Percentiles rank a stretch among this genome's conserved stretches.
Conservation (phyloP, 2,329 filamentous ascomycete genomes). For the Arthrobotrys conoides region DNA sequence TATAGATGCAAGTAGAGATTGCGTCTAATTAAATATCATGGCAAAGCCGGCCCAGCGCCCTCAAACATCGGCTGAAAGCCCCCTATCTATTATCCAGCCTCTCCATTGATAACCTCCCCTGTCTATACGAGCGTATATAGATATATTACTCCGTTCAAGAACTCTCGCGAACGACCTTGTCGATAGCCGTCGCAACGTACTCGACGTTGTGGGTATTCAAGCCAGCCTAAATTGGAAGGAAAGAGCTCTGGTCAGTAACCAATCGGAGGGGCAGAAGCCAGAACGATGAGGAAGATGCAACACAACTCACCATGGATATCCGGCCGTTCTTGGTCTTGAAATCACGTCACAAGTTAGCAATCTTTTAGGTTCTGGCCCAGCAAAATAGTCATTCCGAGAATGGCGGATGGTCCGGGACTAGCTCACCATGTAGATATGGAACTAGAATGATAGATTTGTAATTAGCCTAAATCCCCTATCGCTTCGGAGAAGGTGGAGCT, state of each 20-base stretch:
- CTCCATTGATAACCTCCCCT: background rate
- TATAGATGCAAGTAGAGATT: slow-evolving; percentile 31
- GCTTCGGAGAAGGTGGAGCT: slow-evolving; percentile 35
- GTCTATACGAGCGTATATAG: slow-evolving; percentile 4
- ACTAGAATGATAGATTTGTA: slow-evolving; percentile 67
- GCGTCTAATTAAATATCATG: slow-evolving; percentile 26
- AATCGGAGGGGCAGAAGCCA: slow-evolving; percentile 44
- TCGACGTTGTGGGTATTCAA: slow-evolving; percentile 66
- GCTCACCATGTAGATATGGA: slow-evolving; percentile 86
- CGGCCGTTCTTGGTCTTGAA: slow-evolving; percentile 83
- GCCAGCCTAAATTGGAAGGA: slow-evolving; percentile 59
- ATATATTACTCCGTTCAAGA: slow-evolving; percentile 8
- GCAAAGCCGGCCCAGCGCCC: background rate
- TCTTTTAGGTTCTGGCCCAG: slow-evolving; percentile 41
- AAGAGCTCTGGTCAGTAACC: slow-evolving; percentile 46
- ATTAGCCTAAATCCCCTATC: slow-evolving; percentile 48
- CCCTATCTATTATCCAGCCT: slow-evolving; percentile 19
- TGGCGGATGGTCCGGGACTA: slow-evolving; percentile 29
- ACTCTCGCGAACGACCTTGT: slow-evolving; percentile 73
- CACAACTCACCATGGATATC: slow-evolving; percentile 80
- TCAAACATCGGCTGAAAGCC: background rate
- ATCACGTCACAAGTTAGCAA: slow-evolving; percentile 47
- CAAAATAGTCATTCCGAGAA: slow-evolving; percentile 12
- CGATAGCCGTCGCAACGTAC: slow-evolving; percentile 85
- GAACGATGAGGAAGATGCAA: slow-evolving; percentile 70